Evolutionary conservation across 495 filamentous ascomycete species (phyloP).

Genomic region (Astrothelium macrocarpum): DNA sequence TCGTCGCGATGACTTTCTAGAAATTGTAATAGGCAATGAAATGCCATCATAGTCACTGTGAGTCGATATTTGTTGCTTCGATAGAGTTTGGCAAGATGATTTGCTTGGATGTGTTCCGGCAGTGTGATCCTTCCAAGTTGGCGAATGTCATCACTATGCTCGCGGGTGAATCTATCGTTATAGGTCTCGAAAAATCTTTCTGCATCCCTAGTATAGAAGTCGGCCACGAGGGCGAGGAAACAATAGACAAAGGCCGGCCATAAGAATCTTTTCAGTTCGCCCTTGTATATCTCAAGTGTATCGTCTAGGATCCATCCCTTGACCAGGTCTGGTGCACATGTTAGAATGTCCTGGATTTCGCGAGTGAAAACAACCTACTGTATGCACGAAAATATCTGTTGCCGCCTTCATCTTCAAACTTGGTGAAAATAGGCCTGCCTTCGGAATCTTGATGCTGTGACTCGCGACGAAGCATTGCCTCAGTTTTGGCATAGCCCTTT

Average conservation of each 20-base stretch:
- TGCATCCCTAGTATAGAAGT: slow-evolving; percentile 59
- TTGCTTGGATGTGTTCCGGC: slow-evolving; percentile 66
- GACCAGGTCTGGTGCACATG: slow-evolving; percentile 44
- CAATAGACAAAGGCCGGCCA: slow-evolving; percentile 95
- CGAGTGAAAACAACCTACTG: slow-evolving; percentile 34
- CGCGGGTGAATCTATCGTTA: slow-evolving; percentile 57
- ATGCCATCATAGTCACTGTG: slow-evolving; percentile 71
- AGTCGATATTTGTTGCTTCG: slow-evolving; percentile 74
- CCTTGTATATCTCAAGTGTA: slow-evolving; percentile 88
- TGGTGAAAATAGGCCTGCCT: slow-evolving; percentile 53
- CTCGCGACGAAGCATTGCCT: slow-evolving; percentile 86
- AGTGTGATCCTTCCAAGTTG: slow-evolving; percentile 57
- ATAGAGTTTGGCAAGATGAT: slow-evolving; percentile 64
- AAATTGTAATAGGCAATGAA: slow-evolving; percentile 72
- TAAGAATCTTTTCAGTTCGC: slow-evolving; percentile 74
- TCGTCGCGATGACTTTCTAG: slow-evolving; percentile 71
- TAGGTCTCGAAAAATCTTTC: slow-evolving; percentile 59
- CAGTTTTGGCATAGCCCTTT: slow-evolving; percentile 87
- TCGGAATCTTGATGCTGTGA: slow-evolving; percentile 71
- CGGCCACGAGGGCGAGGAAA: slow-evolving; percentile 70
- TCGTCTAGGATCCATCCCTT: slow-evolving; percentile 70
- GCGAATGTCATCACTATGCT: slow-evolving; percentile 68
- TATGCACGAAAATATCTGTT: slow-evolving; percentile 68
- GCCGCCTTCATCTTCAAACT: slow-evolving; percentile 57
- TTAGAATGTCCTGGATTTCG: background rate